Percentiles rank a stretch among this genome's conserved stretches.
Conservation (phyloP, 2,329 filamentous ascomycete genomes). For the Colletotrichum godetiae region DNA sequence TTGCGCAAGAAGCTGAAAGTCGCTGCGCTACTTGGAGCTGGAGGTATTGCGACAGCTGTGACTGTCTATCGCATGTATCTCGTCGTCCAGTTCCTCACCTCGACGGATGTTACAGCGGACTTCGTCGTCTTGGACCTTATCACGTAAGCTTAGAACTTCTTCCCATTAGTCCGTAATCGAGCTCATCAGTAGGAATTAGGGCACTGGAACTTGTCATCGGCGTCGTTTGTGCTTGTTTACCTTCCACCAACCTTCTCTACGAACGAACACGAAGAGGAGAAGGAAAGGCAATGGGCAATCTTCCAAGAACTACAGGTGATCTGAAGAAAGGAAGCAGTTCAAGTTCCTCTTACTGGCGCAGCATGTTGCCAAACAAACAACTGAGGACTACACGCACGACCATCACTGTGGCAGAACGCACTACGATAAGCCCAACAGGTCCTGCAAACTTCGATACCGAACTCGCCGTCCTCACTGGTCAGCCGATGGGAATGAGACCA, state of each 20-base stretch:
- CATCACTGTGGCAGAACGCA: neutral
- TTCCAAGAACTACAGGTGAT: neutral
- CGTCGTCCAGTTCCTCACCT: conserved; percentile 38
- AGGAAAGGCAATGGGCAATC: neutral
- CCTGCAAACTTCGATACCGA: conserved; percentile 23
- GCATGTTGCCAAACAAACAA: conserved; percentile 9
- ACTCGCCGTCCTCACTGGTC: conserved; percentile 16
- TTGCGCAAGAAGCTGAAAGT: conserved; percentile 47
- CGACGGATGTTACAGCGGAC: conserved; percentile 40
- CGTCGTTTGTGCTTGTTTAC: conserved; percentile 36
- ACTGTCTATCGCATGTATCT: conserved; percentile 43
- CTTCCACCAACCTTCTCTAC: conserved; percentile 35
- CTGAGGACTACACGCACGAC: neutral
- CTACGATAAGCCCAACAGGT: neutral
- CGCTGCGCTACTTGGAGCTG: conserved; percentile 43
- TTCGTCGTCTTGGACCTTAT: conserved; percentile 38
- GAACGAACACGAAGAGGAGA: conserved; percentile 12
- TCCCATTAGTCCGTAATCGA: rapidly evolving
- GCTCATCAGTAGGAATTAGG: neutral
- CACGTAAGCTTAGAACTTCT: conserved; percentile 11
- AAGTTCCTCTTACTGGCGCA: conserved; percentile 21
- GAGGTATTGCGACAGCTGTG: conserved; percentile 43
- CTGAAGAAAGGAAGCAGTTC: neutral
- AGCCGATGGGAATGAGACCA: neutral
- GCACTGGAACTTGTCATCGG: conserved; percentile 37